phyloP scores from a whole-genome alignment of 257 asterid genomes.

The Solanum commersonii region DNA sequence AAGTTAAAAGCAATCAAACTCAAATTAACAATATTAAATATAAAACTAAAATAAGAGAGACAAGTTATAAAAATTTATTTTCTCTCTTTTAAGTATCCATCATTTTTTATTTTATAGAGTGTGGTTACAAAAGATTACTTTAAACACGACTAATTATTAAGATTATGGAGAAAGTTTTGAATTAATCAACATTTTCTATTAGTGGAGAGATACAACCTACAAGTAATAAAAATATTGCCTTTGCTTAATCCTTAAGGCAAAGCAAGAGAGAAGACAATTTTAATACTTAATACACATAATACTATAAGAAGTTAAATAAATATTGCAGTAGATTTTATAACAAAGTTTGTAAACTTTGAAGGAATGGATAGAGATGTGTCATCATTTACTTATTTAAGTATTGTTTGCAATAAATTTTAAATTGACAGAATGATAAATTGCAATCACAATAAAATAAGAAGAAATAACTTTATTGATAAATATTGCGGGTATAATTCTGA shows the following conservation, averaged over 20 bases:
- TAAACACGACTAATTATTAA: too few relatives aligned
- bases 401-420: too few relatives aligned
- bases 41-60: background rate
- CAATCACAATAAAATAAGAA: too few relatives aligned
- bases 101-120: background rate
- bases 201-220: background rate
- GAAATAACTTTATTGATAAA: too few relatives aligned
- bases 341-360: background rate
- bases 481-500: too few relatives aligned
- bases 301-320: background rate
- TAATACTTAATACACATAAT: background rate
- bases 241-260: background rate
- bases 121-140: background rate
- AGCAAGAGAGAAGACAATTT: background rate
- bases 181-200: too few relatives aligned
- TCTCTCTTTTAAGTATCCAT: background rate
- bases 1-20: background rate
- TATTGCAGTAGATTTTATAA: background rate
- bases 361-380: background rate
- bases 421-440: too few relatives aligned
- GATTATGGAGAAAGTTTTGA: background rate
- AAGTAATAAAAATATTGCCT: background rate
- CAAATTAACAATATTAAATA: background rate
- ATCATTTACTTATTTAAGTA: background rate
- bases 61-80: background rate